Evolutionary conservation across 306 rosid genomes (phyloP), one percentile per base, ranked within the genome.

Genomic region (Quercus gilva): DNA sequence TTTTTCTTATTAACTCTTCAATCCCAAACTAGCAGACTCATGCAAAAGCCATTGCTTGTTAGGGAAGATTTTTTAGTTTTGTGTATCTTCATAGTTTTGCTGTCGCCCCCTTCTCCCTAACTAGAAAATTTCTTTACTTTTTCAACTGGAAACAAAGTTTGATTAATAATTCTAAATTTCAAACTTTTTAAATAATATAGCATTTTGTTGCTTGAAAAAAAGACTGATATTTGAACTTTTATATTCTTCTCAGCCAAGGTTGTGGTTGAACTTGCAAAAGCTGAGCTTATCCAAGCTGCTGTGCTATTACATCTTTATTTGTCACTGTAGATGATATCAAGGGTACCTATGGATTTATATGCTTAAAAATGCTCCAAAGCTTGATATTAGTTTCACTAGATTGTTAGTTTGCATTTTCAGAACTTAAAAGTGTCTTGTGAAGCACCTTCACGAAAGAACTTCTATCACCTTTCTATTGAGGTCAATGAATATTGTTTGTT

Each of bases 221-320:
- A 14, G 63, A 9, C 9, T 68, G 23, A 53, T 65, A 37, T 70
- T 51, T 59, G 28, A 21, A 14, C 6, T 52, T 6, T 21, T 0
- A 19, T 23, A 55, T 52, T 61, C 55, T 76, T 29, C 60, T 69
- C 85, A 92, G 97, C 87, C 59, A 94, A 91, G 93, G 94, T 85
- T 74, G 97, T 82, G 68, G 87, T 83, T 88, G 92, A 86, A 68
- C 96, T 92, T 41, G 84, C 85, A 1, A 89, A 87, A 79, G 55
- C 74, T 12, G 37, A 75, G 80, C 71, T 77, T 28, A 86, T 92
- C 68, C 83, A 87, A 72, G 90, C 93, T 80, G 92, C 78, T 57
- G 97, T 86, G 65, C 71, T 91, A 43, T 80, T 89, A 12, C 97
- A 92, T 83, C 97, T n/a, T 79, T 97, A 52, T 78, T 87, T 33